A percentile compares a stretch with the other conserved stretches of the same genome.
Evolutionary conservation across 2,329 filamentous ascomycete genomes (phyloP).

Genomic region (Tolypocladium inflatum): DNA sequence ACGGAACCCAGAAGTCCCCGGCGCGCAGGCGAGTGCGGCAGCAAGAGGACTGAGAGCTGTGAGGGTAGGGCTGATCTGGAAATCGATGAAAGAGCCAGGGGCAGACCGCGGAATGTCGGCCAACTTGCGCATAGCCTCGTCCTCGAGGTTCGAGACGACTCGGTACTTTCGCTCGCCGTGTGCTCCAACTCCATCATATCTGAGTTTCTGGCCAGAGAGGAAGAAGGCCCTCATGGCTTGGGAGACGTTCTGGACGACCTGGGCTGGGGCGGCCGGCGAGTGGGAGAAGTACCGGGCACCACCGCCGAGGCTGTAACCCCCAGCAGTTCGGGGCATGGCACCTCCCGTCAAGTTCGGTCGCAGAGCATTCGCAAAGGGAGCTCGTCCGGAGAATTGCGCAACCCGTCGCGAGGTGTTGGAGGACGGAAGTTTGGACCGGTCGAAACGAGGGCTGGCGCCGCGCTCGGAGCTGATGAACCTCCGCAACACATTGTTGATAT

Average conservation of each 20-base stretch:
- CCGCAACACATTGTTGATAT: constrained; percentile 35
- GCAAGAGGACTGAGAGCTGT: constrained; percentile 73
- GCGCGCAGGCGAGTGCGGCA: constrained; percentile 38
- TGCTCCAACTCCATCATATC: constrained; percentile 69
- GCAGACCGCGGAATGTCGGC: constrained; percentile 42
- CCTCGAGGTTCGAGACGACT: constrained; percentile 62
- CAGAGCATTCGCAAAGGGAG: constrained; percentile 81
- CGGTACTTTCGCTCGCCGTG: constrained; percentile 74
- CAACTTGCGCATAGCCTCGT: constrained; percentile 62
- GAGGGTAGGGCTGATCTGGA: constrained; percentile 78
- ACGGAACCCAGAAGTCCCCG: constrained; percentile 33
- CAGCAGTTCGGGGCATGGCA: constrained; percentile 71
- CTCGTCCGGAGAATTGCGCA: constrained; percentile 58
- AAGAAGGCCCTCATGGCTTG: constrained; percentile 86
- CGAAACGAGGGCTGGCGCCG: constrained; percentile 24
- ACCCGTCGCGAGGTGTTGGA: constrained; percentile 41
- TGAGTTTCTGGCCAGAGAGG: constrained; percentile 80
- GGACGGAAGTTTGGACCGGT: constrained; percentile 38
- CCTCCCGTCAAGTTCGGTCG: constrained; percentile 90
- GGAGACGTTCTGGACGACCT: constrained; percentile 93
- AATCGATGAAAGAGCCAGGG: constrained; percentile 80
- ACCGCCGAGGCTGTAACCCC: constrained; percentile 72
- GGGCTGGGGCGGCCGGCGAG: constrained; percentile 71
- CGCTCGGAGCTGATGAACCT: constrained; percentile 39
- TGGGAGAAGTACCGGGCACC: constrained; percentile 86